Conservation (phyloP, 805 yeast genomes). For the Metschnikowia chrysomelidarum region DNA sequence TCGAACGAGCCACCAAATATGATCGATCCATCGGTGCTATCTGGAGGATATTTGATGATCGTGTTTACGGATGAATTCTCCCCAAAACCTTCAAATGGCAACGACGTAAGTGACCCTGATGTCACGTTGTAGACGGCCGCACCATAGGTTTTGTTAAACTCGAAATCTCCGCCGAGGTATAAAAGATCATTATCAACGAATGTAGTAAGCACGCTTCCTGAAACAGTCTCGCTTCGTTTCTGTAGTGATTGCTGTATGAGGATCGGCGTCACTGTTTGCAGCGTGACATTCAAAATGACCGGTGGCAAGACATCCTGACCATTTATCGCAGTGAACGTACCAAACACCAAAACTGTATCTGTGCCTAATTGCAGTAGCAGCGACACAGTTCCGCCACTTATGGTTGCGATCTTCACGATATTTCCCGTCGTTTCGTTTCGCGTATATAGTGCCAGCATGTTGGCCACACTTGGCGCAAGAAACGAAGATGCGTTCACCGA, state of each 20-base stretch:
- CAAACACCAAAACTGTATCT: conserved; percentile 32
- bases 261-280: conserved; percentile 24
- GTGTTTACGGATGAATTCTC: conserved; percentile 56
- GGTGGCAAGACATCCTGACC: conserved; percentile 28
- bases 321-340: conserved; percentile 37
- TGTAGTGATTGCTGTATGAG: conserved; percentile 13
- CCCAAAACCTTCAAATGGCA: conserved; percentile 80
- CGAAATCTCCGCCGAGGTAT: conserved; percentile 80
- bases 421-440: conserved; percentile 14
- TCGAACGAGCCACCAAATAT: conserved; percentile 79
- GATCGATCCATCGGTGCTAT: conserved; percentile 42
- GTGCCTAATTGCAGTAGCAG: conserved; percentile 26
- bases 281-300: conserved; percentile 33
- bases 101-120: conserved; percentile 36
- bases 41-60: conserved; percentile 48
- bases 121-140: conserved; percentile 62
- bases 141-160: conserved; percentile 51
- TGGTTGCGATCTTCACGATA: conserved; percentile 22
- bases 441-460: conserved; percentile 15
- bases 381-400: conserved; percentile 30
- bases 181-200: conserved; percentile 46
- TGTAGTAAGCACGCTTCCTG: conserved; percentile 35
- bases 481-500: conserved; percentile 18
- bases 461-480: conserved; percentile 8
- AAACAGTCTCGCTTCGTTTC: conserved; percentile 19